A percentile compares a stretch with the other conserved stretches of the same genome.
These are phyloP conservation scores for Aurinia saxatilis DNA, from an alignment of 345 rosid species.

Conservation along the genomic window DNA sequence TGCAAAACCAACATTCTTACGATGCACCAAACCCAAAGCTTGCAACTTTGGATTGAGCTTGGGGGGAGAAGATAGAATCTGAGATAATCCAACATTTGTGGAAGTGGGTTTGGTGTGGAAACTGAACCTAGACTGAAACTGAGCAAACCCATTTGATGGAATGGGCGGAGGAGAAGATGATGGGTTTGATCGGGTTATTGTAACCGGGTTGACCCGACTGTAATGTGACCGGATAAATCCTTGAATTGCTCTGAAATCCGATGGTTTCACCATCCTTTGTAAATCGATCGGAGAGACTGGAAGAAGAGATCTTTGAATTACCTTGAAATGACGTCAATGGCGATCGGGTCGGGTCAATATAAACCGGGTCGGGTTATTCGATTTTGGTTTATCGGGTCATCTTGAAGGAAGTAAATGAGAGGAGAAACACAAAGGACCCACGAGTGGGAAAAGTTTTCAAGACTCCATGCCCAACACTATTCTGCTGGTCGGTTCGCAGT, in stretches of 20 bases:
- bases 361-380: background rate
- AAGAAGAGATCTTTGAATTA: background rate
- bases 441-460: conserved; percentile 7
- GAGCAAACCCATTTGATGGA: conserved; percentile 21
- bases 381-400: conserved; percentile 11
- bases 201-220: conserved; percentile 26
- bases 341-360: background rate
- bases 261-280: conserved; percentile 40
- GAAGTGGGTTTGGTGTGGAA: conserved; percentile 32
- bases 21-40: conserved; percentile 17
- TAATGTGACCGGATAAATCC: conserved; percentile 40
- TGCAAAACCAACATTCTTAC: conserved; percentile 10
- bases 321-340: conserved; percentile 2
- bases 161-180: conserved; percentile 14
- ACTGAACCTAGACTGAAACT: conserved; percentile 17
- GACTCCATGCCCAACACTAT: conserved; percentile 13
- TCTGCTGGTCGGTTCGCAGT: conserved; percentile 16
- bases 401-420: conserved; percentile 22
- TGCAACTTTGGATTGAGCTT: conserved; percentile 14
- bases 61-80: conserved; percentile 22
- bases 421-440: conserved; percentile 17
- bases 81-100: conserved; percentile 35
- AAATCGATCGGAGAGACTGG: conserved; percentile 8
- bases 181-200: conserved; percentile 25
- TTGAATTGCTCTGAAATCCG: conserved; percentile 30